These are phyloP conservation scores for Elymus sibiricus DNA, from an alignment of 176 grass and related monocot species.

Conservation along the genomic window DNA sequence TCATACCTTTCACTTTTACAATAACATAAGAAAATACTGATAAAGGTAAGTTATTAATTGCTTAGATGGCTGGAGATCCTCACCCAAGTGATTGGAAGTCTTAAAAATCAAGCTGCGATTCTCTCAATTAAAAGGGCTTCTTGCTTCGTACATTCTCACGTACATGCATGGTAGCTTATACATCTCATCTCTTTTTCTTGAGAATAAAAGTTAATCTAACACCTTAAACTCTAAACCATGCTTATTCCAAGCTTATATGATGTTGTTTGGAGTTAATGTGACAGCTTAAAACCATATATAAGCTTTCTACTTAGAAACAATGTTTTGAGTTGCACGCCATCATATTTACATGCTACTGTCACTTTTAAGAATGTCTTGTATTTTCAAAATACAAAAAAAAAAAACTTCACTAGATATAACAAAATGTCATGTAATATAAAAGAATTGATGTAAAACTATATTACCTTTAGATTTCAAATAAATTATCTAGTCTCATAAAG, in stretches of 20 bases:
- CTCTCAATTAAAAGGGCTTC: not conserved
- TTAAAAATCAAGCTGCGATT: not conserved
- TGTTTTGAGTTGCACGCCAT: not conserved
- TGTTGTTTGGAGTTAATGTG: not conserved
- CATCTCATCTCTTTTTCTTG: slow-evolving; percentile 10
- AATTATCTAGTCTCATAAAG: not conserved
- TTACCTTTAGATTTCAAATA: not conserved
- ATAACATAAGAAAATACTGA: not conserved
- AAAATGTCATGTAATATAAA: not conserved
- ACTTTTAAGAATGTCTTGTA: not conserved
- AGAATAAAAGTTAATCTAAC: not conserved
- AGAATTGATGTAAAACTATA: not conserved
- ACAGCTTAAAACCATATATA: not conserved
- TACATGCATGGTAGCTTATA: not conserved
- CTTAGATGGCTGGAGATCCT: not conserved
- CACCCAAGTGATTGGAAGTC: not conserved
- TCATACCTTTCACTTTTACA: not conserved
- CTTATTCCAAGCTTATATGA: not conserved
- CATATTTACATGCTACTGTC: slow-evolving; percentile 14
- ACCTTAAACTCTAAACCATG: not conserved
- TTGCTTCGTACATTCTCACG: not conserved
- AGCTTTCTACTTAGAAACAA: not conserved
- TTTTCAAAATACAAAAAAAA: not conserved
- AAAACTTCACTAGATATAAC: not conserved
- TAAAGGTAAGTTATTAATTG: not conserved